Evolutionary conservation across 371 early-diverging fungal species (phyloP).

Genomic region (Lichtheimia ornata): DNA sequence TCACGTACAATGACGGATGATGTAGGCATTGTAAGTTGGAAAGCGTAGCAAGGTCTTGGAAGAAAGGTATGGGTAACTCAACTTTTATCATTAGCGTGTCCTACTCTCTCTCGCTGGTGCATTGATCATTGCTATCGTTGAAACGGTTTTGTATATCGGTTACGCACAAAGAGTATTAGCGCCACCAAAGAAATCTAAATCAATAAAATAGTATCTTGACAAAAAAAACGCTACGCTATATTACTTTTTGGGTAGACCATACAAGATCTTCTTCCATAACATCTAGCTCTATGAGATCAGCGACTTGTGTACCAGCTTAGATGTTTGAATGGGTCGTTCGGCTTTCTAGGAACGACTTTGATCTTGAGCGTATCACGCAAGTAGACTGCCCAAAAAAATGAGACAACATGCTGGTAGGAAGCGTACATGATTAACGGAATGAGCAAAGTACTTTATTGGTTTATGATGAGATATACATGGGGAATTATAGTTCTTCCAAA

Average conservation of each 20-base stretch:
- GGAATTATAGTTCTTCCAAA: too few species aligned
- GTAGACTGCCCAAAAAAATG: constrained; percentile 46
- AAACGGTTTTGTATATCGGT: constrained; percentile 44
- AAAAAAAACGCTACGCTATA: too few species aligned
- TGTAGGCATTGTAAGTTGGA: constrained; percentile 53
- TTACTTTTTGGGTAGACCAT: constrained; percentile 57
- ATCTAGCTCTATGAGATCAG: constrained; percentile 87
- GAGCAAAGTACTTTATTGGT: too few species aligned
- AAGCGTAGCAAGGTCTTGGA: too few species aligned
- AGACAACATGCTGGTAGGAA: constrained; percentile 53
- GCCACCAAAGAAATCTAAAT: constrained; percentile 21
- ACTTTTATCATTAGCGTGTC: constrained; percentile 44
- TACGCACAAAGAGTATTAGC: constrained; percentile 27
- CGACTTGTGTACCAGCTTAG: constrained; percentile 60
- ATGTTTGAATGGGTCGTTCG: constrained; percentile 53
- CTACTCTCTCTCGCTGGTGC: constrained; percentile 55
- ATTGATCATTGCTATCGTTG: constrained; percentile 57
- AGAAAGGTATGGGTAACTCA: background rate
- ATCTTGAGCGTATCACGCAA: constrained; percentile 21
- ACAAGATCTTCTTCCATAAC: constrained; percentile 78
- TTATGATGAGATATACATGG: too few species aligned
- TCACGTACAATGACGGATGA: constrained; percentile 54
- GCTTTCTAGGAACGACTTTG: constrained; percentile 26
- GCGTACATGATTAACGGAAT: constrained; percentile 48
- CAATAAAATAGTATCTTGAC: too few species aligned